Conservation (phyloP, 169 alveolate genomes). For the Theileria annulata region DNA sequence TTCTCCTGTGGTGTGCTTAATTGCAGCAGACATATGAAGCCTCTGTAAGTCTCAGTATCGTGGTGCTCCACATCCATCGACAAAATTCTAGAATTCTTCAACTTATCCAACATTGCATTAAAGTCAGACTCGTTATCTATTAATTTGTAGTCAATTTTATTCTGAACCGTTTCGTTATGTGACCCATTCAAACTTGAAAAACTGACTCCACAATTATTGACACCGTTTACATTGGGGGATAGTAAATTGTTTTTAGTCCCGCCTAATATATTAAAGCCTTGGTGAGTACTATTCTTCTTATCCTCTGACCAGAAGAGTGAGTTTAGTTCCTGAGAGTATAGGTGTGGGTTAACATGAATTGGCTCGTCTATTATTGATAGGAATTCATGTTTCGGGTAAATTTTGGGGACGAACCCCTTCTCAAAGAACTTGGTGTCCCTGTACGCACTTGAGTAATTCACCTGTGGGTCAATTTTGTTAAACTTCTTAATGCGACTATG, state of each 20-base stretch:
- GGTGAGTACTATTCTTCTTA: slow-evolving; percentile 24
- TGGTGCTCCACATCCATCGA: slow-evolving; percentile 67
- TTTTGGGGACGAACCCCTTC: slow-evolving; percentile 31
- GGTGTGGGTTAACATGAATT: slow-evolving; percentile 27
- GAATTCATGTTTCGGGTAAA: slow-evolving; percentile 23
- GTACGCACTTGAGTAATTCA: not conserved
- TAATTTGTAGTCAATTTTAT: slow-evolving; percentile 8
- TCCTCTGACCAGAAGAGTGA: slow-evolving; percentile 56
- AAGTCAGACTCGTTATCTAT: slow-evolving; percentile 30
- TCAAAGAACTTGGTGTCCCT: slow-evolving; percentile 2
- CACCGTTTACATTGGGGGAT: not conserved
- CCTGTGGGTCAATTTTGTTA: slow-evolving; percentile 31
- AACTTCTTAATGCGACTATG: slow-evolving; percentile 14
- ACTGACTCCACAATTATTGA: slow-evolving; percentile 21
- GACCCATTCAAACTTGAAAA: slow-evolving; percentile 19
- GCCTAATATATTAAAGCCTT: slow-evolving; percentile 20
- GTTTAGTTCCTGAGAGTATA: slow-evolving; percentile 51
- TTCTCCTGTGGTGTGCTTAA: slow-evolving; percentile 87
- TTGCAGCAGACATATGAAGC: slow-evolving; percentile 91
- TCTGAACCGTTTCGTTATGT: not conserved
- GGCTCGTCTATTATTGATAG: slow-evolving; percentile 12
- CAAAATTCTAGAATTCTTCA: slow-evolving; percentile 25
- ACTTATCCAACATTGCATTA: slow-evolving; percentile 43
- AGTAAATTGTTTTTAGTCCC: not conserved
- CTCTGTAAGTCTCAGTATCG: slow-evolving; percentile 73